These are phyloP conservation scores for Trichoderma guizhouense DNA, from an alignment of 2,329 filamentous ascomycete species.

Conservation along the genomic window DNA sequence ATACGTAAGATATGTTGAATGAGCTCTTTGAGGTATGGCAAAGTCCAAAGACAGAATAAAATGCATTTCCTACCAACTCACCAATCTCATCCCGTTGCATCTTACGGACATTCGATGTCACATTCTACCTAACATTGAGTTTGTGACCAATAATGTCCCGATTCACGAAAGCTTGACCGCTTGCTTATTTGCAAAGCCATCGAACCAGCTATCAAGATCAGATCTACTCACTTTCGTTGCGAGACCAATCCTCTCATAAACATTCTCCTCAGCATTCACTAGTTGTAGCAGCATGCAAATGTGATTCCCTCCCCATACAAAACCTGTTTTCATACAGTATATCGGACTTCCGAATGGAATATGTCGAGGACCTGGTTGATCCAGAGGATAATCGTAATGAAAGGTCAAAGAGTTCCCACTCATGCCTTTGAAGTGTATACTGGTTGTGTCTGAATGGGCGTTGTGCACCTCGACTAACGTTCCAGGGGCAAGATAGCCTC, in stretches of 20 bases:
- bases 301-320: slow-evolving; percentile 16
- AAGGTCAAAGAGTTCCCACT: neutral
- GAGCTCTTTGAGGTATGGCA: too few species aligned
- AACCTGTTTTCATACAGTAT: slow-evolving; percentile 17
- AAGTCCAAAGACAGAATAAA: too few species aligned
- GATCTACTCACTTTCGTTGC: neutral
- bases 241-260: slow-evolving; percentile 9
- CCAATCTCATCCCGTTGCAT: too few species aligned
- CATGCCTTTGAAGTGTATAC: neutral
- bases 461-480: neutral
- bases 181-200: neutral
- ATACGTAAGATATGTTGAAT: too few species aligned
- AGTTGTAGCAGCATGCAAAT: slow-evolving; percentile 6
- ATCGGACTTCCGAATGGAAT: neutral
- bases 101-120: too few species aligned
- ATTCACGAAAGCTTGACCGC: neutral
- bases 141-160: neutral
- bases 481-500: neutral
- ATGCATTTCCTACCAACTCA: too few species aligned
- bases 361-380: slow-evolving; percentile 1
- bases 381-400: neutral
- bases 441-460: neutral
- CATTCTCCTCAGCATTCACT: neutral
- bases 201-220: slow-evolving; percentile 1
- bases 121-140: neutral